A percentile compares a stretch with the other conserved stretches of the same genome.
phyloP scores from a whole-genome alignment of 352 stramenopile genomes.

The Plasmopara viticola region DNA sequence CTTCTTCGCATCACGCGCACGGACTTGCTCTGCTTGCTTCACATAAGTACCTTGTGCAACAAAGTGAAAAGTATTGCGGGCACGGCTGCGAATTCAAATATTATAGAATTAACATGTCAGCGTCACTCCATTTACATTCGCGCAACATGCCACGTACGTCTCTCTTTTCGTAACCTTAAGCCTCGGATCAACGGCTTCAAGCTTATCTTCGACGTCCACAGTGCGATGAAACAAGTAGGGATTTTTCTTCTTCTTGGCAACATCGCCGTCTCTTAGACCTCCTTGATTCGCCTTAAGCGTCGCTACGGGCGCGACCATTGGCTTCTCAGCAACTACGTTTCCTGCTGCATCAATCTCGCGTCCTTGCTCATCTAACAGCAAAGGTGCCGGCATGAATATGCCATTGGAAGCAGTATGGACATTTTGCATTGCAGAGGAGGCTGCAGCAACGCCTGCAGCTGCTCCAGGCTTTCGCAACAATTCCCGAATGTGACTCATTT shows the following conservation, averaged over 20 bases:
- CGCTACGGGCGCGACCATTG: conserved; percentile 29
- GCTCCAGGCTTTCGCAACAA: conserved; percentile 47
- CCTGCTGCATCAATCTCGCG: conserved; percentile 68
- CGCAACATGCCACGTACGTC: conserved; percentile 43
- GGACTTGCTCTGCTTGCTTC: conserved; percentile 77
- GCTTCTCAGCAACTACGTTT: conserved; percentile 57
- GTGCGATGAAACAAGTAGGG: conserved; percentile 74
- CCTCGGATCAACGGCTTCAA: conserved; percentile 65
- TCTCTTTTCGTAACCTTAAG: conserved; percentile 73
- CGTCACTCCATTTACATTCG: conserved; percentile 1
- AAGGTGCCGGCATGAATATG: conserved; percentile 66
- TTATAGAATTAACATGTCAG: conserved; percentile 14
- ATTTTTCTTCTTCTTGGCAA: conserved; percentile 41
- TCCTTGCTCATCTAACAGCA: conserved; percentile 73
- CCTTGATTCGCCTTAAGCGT: conserved; percentile 55
- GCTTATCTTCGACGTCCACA: conserved; percentile 64
- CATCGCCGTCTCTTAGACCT: conserved; percentile 13
- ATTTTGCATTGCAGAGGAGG: neutral
- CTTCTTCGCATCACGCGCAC: conserved; percentile 78
- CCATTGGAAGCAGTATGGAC: conserved; percentile 4
- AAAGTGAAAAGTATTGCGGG: conserved; percentile 78
- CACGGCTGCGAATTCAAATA: conserved; percentile 31
- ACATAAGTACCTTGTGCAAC: conserved; percentile 80
- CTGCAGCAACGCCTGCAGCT: conserved; percentile 1
- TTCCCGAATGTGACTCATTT: conserved; percentile 74